These are phyloP conservation scores for Globisporangium camurandrum DNA, from an alignment of 352 stramenopile genomes.

Conservation along the genomic window DNA sequence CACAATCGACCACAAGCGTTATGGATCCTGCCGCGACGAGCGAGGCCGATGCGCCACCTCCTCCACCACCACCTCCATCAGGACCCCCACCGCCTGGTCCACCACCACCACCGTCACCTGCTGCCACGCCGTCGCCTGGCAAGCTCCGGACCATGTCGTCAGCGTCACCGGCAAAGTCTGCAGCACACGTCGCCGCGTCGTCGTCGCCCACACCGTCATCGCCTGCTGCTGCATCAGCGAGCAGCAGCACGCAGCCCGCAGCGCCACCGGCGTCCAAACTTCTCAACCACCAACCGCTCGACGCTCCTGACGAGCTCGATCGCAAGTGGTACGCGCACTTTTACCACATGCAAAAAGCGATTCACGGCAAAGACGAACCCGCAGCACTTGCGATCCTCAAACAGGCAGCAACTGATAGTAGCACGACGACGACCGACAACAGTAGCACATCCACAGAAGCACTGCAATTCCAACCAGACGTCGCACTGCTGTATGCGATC, in stretches of 20 bases:
- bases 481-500: slow-evolving; percentile 72
- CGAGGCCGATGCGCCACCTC: slow-evolving; percentile 13
- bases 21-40: background rate
- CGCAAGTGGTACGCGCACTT: slow-evolving; percentile 85
- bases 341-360: slow-evolving; percentile 79
- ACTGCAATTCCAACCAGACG: slow-evolving; percentile 69
- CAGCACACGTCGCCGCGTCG: slow-evolving; percentile 3
- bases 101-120: slow-evolving; percentile 22
- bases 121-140: slow-evolving; percentile 6
- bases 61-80: slow-evolving; percentile 25
- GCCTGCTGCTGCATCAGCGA: too few relatives aligned
- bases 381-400: slow-evolving; percentile 51
- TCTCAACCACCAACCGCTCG: slow-evolving; percentile 62
- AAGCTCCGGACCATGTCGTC: background rate
- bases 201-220: slow-evolving; percentile 10
- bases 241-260: slow-evolving; percentile 13
- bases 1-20: background rate
- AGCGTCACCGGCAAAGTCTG: slow-evolving; percentile 4
- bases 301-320: slow-evolving; percentile 69
- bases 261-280: slow-evolving; percentile 60
- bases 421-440: background rate
- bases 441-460: slow-evolving; percentile 9
- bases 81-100: slow-evolving; percentile 26
- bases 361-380: slow-evolving; percentile 64
- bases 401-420: slow-evolving; percentile 23